A percentile compares a stretch with the other conserved stretches of the same genome.
These are phyloP conservation scores for Abortiporus biennis DNA, from an alignment of 1,284 basidiomycete genomes.

Conservation along the genomic window DNA sequence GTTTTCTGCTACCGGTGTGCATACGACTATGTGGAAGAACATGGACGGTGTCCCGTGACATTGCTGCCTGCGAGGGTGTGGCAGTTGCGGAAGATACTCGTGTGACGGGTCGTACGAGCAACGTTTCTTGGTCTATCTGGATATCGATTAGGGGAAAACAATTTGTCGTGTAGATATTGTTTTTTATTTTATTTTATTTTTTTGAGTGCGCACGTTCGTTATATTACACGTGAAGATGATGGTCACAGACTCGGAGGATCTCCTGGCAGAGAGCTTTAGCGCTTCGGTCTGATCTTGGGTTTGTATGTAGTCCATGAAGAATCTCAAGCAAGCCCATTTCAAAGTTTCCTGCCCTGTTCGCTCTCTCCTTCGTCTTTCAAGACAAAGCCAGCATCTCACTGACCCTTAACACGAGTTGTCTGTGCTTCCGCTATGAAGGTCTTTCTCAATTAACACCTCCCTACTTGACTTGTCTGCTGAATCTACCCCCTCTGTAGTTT, in stretches of 20 bases:
- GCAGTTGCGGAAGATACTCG: conserved; percentile 85
- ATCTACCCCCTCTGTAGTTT: conserved; percentile 54
- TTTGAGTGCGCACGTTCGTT: conserved; percentile 24
- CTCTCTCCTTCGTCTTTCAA: conserved; percentile 5
- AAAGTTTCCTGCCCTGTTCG: background rate
- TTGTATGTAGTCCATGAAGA: conserved; percentile 15
- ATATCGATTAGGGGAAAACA: background rate
- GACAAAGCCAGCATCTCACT: background rate
- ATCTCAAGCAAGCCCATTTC: background rate
- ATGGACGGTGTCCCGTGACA: conserved; percentile 85
- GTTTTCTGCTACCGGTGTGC: conserved; percentile 96
- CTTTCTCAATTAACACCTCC: conserved; percentile 4
- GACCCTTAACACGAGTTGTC: too few relatives aligned
- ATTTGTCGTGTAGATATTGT: background rate
- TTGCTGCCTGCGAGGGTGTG: conserved; percentile 67
- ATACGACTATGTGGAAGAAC: conserved; percentile 76
- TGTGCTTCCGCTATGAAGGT: conserved; percentile 34
- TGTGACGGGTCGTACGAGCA: conserved; percentile 37
- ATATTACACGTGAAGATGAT: conserved; percentile 8
- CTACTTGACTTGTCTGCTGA: background rate
- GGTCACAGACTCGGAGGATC: background rate
- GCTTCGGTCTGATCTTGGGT: background rate
- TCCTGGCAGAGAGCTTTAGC: conserved; percentile 10
- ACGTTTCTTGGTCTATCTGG: background rate
- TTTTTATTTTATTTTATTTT: background rate